These are phyloP conservation scores for Talaromyces liani DNA, from an alignment of 495 filamentous ascomycete species.

Conservation along the genomic window DNA sequence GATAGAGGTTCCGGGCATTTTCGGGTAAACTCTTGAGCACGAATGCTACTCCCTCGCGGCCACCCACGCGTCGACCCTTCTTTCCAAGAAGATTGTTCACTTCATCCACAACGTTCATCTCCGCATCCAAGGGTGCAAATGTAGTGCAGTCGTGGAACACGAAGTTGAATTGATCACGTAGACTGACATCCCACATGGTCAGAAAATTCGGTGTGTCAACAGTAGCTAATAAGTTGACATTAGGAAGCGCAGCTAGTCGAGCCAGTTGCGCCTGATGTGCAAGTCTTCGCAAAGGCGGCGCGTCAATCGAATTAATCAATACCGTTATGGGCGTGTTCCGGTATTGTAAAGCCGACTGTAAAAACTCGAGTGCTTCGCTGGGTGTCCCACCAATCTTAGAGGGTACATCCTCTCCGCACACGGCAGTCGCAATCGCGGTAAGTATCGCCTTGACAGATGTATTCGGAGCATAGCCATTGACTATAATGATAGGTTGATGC, in stretches of 20 bases:
- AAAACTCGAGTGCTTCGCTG: conserved; percentile 55
- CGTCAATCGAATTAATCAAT: conserved; percentile 82
- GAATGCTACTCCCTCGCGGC: conserved; percentile 86
- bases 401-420: conserved; percentile 48
- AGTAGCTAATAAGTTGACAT: conserved; percentile 69
- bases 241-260: conserved; percentile 65
- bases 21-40: conserved; percentile 84
- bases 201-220: conserved; percentile 82
- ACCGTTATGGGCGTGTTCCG: conserved; percentile 48
- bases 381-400: conserved; percentile 55
- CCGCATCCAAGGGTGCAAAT: conserved; percentile 67
- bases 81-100: conserved; percentile 81
- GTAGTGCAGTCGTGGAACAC: conserved; percentile 93
- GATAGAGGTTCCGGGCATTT: conserved; percentile 82
- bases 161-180: conserved; percentile 73
- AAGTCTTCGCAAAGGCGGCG: conserved; percentile 62
- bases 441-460: conserved; percentile 75
- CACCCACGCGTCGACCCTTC: conserved; percentile 72
- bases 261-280: conserved; percentile 66
- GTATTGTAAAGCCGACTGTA: conserved; percentile 51
- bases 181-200: conserved; percentile 80
- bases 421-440: conserved; percentile 57
- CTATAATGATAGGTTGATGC: conserved; percentile 58
- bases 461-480: conserved; percentile 80
- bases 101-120: conserved; percentile 71